A percentile compares a stretch with the other conserved stretches of the same genome.
phyloP scores from a whole-genome alignment of 2,329 filamentous ascomycete genomes.

The Trichoderma oligosporum region DNA sequence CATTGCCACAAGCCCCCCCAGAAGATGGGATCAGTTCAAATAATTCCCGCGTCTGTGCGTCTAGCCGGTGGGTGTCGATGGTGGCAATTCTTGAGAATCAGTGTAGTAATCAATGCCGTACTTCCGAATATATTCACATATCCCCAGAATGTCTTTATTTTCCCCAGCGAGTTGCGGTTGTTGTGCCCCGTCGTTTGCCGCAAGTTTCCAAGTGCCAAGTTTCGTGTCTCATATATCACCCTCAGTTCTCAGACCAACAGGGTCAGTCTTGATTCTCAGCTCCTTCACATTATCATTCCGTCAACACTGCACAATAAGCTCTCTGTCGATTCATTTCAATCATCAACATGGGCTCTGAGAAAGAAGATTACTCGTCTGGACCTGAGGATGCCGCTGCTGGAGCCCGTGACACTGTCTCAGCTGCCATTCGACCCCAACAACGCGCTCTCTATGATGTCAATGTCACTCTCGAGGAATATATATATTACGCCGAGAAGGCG shows the following conservation, averaged over 20 bases:
- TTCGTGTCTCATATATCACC: neutral
- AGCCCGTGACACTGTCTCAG: neutral
- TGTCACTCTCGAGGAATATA: conserved; percentile 29
- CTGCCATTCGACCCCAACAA: conserved; percentile 12
- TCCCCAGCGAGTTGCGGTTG: neutral
- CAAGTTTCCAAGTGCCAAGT: neutral
- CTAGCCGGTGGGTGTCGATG: neutral
- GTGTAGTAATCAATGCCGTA: neutral
- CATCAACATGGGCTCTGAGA: conserved; percentile 1
- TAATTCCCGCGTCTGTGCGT: neutral
- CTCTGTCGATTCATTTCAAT: neutral
- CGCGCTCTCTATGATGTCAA: conserved; percentile 24
- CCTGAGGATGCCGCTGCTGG: conserved; percentile 1
- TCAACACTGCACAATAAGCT: neutral
- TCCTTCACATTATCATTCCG: neutral
- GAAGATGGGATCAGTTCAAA: neutral
- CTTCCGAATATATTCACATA: neutral
- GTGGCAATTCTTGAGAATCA: neutral
- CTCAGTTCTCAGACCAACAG: neutral
- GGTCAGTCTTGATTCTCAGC: too few relatives aligned
- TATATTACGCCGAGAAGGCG: conserved; percentile 27
- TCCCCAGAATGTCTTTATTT: neutral
- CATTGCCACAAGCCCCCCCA: neutral
- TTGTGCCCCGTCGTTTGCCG: neutral
- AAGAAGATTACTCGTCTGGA: conserved; percentile 10